phyloP scores from a whole-genome alignment of 306 rosid species.

The Calophaca sinica region DNA sequence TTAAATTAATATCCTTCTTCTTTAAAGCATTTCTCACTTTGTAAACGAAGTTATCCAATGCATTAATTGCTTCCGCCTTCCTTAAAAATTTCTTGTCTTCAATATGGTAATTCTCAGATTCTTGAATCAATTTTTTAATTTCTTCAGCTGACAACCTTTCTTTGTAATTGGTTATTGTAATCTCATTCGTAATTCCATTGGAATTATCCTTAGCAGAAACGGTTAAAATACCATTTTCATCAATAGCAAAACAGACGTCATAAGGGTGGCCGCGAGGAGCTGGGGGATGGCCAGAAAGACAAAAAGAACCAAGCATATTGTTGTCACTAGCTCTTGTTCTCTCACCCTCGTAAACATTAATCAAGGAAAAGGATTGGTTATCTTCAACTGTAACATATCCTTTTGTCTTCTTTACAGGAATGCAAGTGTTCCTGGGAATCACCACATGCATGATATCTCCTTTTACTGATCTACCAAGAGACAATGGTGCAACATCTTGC shows the following conservation, averaged over 20 bases:
- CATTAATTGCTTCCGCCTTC: constrained; percentile 45
- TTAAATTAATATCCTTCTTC: constrained; percentile 27
- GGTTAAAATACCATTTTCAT: too few species aligned
- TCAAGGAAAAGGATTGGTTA: constrained; percentile 48
- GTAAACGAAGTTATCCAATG: constrained; percentile 49
- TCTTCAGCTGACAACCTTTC: constrained; percentile 49
- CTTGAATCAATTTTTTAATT: constrained; percentile 53
- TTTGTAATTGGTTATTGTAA: constrained; percentile 4
- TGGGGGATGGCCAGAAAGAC: constrained; percentile 48
- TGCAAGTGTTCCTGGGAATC: constrained; percentile 53
- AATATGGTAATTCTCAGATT: constrained; percentile 48
- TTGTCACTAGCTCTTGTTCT: constrained; percentile 34
- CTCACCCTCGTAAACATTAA: not conserved
- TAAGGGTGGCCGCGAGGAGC: constrained; percentile 56
- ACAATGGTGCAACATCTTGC: constrained; percentile 57
- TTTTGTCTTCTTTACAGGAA: constrained; percentile 44
- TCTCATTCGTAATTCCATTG: too few species aligned
- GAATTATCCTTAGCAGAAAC: too few species aligned
- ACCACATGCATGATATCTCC: too few species aligned
- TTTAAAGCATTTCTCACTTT: constrained; percentile 47
- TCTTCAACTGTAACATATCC: not conserved
- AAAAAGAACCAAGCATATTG: constrained; percentile 54
- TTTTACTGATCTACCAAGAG: constrained; percentile 26
- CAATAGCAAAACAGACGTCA: constrained; percentile 44
- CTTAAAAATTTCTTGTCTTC: constrained; percentile 54